Evolutionary conservation across 495 filamentous ascomycete genomes (phyloP).

Genomic region (Elaphomyces granulatus): DNA sequence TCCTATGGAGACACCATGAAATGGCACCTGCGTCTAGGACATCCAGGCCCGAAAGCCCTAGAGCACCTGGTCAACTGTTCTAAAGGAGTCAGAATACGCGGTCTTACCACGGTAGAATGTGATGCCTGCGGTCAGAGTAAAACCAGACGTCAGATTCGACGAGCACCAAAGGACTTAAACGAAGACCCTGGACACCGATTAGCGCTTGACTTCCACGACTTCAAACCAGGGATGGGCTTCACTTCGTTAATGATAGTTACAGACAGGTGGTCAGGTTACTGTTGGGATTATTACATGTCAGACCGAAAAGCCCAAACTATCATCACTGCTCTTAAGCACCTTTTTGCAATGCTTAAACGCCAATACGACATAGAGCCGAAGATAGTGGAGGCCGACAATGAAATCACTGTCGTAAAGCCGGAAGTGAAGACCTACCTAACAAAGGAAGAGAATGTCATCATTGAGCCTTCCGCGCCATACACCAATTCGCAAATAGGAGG

Average conservation of each 20-base stretch:
- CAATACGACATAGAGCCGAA: background rate
- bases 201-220: conserved; percentile 1
- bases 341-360: background rate
- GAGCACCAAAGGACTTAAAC: background rate
- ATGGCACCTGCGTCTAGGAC: background rate
- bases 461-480: background rate
- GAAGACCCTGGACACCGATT: background rate
- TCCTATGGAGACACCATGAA: background rate
- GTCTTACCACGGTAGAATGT: background rate
- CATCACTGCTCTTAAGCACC: background rate
- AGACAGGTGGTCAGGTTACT: background rate
- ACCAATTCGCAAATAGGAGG: background rate
- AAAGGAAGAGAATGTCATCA: background rate
- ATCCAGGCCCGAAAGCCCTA: background rate
- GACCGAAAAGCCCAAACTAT: background rate
- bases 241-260: too few relatives aligned
- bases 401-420: too few relatives aligned
- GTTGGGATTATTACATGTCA: background rate
- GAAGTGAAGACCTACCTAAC: background rate
- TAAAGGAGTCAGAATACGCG: conserved; percentile 1
- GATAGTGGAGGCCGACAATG: background rate
- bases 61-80: background rate
- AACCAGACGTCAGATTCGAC: background rate
- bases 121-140: background rate
- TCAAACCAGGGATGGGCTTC: background rate